A percentile compares a stretch with the other conserved stretches of the same genome.
phyloP scores from a whole-genome alignment of 768 basidiomycete species.

The Inosperma sp. region DNA sequence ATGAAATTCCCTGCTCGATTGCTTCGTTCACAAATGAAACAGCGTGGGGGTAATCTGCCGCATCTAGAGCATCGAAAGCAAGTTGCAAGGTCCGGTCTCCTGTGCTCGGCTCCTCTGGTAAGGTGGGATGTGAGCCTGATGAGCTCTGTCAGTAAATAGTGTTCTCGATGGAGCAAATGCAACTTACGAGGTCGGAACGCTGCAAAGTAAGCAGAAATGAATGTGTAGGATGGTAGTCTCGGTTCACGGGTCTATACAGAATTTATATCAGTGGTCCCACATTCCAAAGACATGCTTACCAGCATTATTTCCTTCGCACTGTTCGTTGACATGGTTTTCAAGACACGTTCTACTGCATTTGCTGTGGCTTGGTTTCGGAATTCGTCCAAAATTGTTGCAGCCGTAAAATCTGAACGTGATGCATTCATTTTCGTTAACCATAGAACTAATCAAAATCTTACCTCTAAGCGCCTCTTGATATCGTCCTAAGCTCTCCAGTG shows the following conservation, averaged over 20 bases:
- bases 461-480: slow-evolving; percentile 78
- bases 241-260: slow-evolving; percentile 60
- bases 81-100: slow-evolving; percentile 83
- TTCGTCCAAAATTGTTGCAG: slow-evolving; percentile 91
- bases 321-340: slow-evolving; percentile 73
- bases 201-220: slow-evolving; percentile 93
- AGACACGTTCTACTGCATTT: slow-evolving; percentile 82
- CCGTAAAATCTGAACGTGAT: slow-evolving; percentile 72
- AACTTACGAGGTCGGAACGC: slow-evolving; percentile 87
- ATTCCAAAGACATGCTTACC: slow-evolving; percentile 36
- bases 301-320: slow-evolving; percentile 70
- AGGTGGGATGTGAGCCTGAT: slow-evolving; percentile 58
- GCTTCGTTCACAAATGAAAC: slow-evolving; percentile 79
- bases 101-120: slow-evolving; percentile 69
- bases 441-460: slow-evolving; percentile 29
- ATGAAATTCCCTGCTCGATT: slow-evolving; percentile 80
- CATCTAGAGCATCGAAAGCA: slow-evolving; percentile 77
- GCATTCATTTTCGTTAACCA: neutral
- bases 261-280: neutral
- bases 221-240: slow-evolving; percentile 81
- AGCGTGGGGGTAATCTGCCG: slow-evolving; percentile 80
- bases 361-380: slow-evolving; percentile 82
- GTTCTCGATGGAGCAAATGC: neutral
- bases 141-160: neutral
- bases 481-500: slow-evolving; percentile 70